phyloP scores from a whole-genome alignment of 2,329 filamentous ascomycete genomes.

The Lasiodiplodia gonubiensis region DNA sequence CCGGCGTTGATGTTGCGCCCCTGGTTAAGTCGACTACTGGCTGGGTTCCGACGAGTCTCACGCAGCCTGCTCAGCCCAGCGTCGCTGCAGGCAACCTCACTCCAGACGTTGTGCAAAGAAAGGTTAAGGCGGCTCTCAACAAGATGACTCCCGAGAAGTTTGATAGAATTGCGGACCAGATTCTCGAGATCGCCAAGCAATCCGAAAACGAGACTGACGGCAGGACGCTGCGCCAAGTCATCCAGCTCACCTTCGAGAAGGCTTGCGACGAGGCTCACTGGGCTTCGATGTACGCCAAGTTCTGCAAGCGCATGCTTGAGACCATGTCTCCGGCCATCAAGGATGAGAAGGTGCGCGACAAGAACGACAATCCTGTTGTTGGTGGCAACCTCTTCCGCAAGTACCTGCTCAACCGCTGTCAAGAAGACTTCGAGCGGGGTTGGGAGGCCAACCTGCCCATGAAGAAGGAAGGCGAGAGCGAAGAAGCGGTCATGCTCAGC shows the following conservation, averaged over 20 bases:
- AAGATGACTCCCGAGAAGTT: conserved; percentile 99
- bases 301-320: conserved; percentile 96
- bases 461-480: conserved; percentile 70
- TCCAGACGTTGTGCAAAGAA: conserved; percentile 93
- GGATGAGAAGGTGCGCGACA: conserved; percentile 93
- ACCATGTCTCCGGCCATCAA: conserved; percentile 94
- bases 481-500: conserved; percentile 85
- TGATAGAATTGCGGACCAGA: conserved; percentile 91
- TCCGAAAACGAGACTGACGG: conserved; percentile 96
- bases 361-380: conserved; percentile 82
- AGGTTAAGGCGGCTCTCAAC: conserved; percentile 98
- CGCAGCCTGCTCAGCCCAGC: conserved; percentile 53
- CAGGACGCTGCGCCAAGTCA: conserved; percentile 93
- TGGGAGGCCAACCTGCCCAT: conserved; percentile 89
- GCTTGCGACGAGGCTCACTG: conserved; percentile 98
- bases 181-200: conserved; percentile 88
- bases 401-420: conserved; percentile 96
- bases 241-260: conserved; percentile 99
- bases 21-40: conserved; percentile 74
- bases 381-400: conserved; percentile 97
- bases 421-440: conserved; percentile 97
- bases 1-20: conserved; percentile 79
- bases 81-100: conserved; percentile 65
- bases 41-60: conserved; percentile 86
- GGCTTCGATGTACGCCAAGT: conserved; percentile 98